phyloP scores from a whole-genome alignment of 805 yeast genomes.

The Candida maris region DNA sequence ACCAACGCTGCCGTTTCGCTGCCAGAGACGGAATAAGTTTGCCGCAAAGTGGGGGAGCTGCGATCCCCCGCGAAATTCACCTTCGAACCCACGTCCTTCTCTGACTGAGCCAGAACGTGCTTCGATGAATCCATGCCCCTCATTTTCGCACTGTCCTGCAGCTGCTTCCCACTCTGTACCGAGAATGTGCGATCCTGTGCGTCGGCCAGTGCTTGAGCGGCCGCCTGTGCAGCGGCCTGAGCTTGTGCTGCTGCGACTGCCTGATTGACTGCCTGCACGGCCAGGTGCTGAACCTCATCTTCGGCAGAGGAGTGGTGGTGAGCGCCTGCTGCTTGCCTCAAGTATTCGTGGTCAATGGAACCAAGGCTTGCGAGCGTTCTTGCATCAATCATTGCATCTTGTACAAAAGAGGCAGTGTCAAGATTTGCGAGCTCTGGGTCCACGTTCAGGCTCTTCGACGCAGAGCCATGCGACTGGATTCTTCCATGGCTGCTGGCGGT shows the following conservation, averaged over 20 bases:
- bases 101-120: background rate
- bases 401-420: constrained; percentile 48
- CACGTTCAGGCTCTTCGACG: constrained; percentile 35
- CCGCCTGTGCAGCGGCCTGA: constrained; percentile 23
- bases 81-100: background rate
- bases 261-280: constrained; percentile 30
- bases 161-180: background rate
- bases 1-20: constrained; percentile 39
- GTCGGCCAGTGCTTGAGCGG: constrained; percentile 14
- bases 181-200: constrained; percentile 18
- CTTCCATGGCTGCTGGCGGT: background rate
- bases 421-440: constrained; percentile 57
- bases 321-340: constrained; percentile 25
- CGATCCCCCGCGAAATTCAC: constrained; percentile 1
- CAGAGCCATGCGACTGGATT: background rate
- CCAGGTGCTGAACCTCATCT: constrained; percentile 30
- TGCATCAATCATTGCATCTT: constrained; percentile 69
- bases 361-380: constrained; percentile 52
- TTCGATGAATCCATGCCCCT: background rate
- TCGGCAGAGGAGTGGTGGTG: constrained; percentile 20
- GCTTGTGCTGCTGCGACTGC: constrained; percentile 22
- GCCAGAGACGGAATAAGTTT: constrained; percentile 10
- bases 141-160: background rate
- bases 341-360: constrained; percentile 29
- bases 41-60: constrained; percentile 5